Evolutionary conservation across 306 rosid species (phyloP).

Genomic region (Vigna radiata): DNA sequence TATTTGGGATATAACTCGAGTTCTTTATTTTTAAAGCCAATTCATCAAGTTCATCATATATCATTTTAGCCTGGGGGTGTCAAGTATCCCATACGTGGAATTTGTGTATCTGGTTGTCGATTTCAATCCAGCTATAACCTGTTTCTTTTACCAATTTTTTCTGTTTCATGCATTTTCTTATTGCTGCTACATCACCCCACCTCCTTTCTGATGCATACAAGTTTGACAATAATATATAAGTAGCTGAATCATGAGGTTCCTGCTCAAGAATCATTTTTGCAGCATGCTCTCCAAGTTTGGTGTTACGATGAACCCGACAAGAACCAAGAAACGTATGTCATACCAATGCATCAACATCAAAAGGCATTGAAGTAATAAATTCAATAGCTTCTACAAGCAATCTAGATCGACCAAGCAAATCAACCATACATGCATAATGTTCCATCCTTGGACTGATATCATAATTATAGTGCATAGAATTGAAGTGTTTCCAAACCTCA

Average conservation of each 20-base stretch:
- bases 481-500: slow-evolving; percentile 69
- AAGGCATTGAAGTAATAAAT: slow-evolving; percentile 66
- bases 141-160: slow-evolving; percentile 62
- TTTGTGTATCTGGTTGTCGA: slow-evolving; percentile 62
- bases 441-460: slow-evolving; percentile 68
- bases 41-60: slow-evolving; percentile 60
- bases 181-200: slow-evolving; percentile 63
- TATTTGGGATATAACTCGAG: slow-evolving; percentile 63
- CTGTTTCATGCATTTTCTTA: slow-evolving; percentile 65
- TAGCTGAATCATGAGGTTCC: slow-evolving; percentile 67
- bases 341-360: slow-evolving; percentile 61
- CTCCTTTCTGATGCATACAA: slow-evolving; percentile 63
- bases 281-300: slow-evolving; percentile 66
- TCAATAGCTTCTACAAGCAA: slow-evolving; percentile 63
- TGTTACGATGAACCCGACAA: slow-evolving; percentile 62
- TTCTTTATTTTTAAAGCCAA: slow-evolving; percentile 57
- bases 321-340: slow-evolving; percentile 80
- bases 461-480: slow-evolving; percentile 54
- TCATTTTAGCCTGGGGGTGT: slow-evolving; percentile 62
- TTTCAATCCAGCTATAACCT: slow-evolving; percentile 74
- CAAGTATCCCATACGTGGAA: slow-evolving; percentile 73
- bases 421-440: slow-evolving; percentile 76
- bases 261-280: slow-evolving; percentile 66
- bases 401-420: slow-evolving; percentile 70
- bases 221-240: slow-evolving; percentile 67